phyloP scores from a whole-genome alignment of 768 basidiomycete species.

The Rossbeevera mucosa region DNA sequence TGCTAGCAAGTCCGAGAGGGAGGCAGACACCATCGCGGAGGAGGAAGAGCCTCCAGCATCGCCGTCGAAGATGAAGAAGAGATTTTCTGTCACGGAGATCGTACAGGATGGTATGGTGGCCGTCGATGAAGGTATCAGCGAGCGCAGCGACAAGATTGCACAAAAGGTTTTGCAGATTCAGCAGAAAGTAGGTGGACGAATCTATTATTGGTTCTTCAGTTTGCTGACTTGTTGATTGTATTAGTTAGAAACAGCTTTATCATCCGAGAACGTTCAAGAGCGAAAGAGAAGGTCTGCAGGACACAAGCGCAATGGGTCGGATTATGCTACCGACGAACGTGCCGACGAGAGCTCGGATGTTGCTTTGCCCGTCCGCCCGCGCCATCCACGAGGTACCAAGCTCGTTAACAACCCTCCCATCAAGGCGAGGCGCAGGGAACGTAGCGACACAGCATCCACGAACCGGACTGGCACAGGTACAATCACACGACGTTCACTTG shows the following conservation, averaged over 20 bases:
- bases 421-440: conserved; percentile 41
- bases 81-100: conserved; percentile 71
- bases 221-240: conserved; percentile 6
- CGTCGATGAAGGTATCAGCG: conserved; percentile 81
- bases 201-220: not conserved
- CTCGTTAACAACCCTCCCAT: conserved; percentile 29
- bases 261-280: conserved; percentile 46
- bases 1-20: conserved; percentile 36
- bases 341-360: conserved; percentile 55
- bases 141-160: conserved; percentile 82
- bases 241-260: conserved; percentile 73
- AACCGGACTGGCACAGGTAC: conserved; percentile 43
- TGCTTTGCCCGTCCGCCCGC: conserved; percentile 36
- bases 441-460: conserved; percentile 64
- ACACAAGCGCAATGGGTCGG: conserved; percentile 21
- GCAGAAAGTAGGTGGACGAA: conserved; percentile 62
- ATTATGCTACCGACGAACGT: conserved; percentile 42
- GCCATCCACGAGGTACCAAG: conserved; percentile 36
- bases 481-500: conserved; percentile 22
- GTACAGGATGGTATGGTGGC: conserved; percentile 78
- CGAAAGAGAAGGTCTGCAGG: conserved; percentile 29
- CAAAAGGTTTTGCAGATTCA: conserved; percentile 87
- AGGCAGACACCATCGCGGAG: conserved; percentile 53
- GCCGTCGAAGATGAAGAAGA: conserved; percentile 54
- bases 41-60: conserved; percentile 46